These are phyloP conservation scores for Senecio squalidus DNA, from an alignment of 140 eudicot species.

Conservation along the genomic window DNA sequence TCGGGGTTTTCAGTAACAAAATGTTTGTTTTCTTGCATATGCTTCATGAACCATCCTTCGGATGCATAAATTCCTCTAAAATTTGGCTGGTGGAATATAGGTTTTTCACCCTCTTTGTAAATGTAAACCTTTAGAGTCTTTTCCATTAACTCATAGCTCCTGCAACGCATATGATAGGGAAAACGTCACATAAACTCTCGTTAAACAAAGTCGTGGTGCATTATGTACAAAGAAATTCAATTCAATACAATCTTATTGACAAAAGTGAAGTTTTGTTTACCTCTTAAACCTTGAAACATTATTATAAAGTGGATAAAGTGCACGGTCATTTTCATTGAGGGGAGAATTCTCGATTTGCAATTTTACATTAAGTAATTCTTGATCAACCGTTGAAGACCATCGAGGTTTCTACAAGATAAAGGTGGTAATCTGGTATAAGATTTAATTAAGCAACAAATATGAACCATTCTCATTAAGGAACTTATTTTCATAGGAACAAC, in stretches of 20 bases:
- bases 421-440: slow-evolving; percentile 12
- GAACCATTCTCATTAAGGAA: slow-evolving; percentile 14
- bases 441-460: background rate
- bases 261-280: slow-evolving; percentile 14
- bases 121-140: slow-evolving; percentile 39
- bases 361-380: slow-evolving; percentile 37
- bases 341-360: slow-evolving; percentile 31
- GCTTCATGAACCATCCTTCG: slow-evolving; percentile 82
- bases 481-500: background rate
- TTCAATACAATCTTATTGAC: background rate
- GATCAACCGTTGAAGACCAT: slow-evolving; percentile 39
- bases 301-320: slow-evolving; percentile 38
- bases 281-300: slow-evolving; percentile 43
- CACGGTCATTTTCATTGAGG: slow-evolving; percentile 17
- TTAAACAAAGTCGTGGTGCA: too few relatives aligned
- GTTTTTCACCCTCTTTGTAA: slow-evolving; percentile 25
- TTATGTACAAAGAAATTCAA: background rate
- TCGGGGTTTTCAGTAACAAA: slow-evolving; percentile 42
- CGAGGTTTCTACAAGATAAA: slow-evolving; percentile 1
- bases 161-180: too few relatives aligned
- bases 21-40: slow-evolving; percentile 41
- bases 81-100: slow-evolving; percentile 48
- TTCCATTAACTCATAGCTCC: slow-evolving; percentile 71
- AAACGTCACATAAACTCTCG: too few relatives aligned
- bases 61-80: slow-evolving; percentile 67